These are phyloP conservation scores for Trypanosoma mega DNA, from an alignment of 208 protist genomes.

Conservation along the genomic window DNA sequence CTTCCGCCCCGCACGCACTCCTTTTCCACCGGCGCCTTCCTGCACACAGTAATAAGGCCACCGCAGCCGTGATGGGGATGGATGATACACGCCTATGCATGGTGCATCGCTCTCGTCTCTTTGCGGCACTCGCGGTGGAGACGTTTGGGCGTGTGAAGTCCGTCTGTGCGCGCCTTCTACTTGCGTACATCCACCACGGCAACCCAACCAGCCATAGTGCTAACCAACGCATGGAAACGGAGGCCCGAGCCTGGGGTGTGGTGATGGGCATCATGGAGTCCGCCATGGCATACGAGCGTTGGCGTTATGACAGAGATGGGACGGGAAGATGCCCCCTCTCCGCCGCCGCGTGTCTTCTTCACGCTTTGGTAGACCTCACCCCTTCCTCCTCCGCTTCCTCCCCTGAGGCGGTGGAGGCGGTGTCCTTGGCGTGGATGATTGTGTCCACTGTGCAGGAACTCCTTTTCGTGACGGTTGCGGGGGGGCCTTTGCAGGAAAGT, in stretches of 20 bases:
- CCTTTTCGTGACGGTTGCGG: conserved; percentile 20
- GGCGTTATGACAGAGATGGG: conserved; percentile 12
- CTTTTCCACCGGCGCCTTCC: no score
- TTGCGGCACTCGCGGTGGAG: conserved; percentile 32
- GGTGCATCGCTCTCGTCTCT: conserved; percentile 24
- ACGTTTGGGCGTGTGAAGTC: conserved; percentile 28
- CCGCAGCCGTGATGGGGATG: background rate
- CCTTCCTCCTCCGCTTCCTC: no score
- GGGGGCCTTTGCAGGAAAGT: conserved; percentile 21
- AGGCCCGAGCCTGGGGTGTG: conserved; percentile 40
- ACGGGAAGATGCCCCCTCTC: conserved; percentile 27
- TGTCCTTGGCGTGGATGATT: background rate
- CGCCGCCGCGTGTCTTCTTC: conserved; percentile 23
- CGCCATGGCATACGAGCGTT: conserved; percentile 29
- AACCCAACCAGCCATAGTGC: no score
- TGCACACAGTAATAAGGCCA: no score
- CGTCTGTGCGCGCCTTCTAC: conserved; percentile 21
- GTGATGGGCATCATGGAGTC: conserved; percentile 66
- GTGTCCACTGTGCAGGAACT: background rate
- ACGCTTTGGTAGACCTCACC: conserved; percentile 23
- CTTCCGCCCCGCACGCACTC: no score
- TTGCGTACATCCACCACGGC: conserved; percentile 34
- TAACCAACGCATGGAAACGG: background rate
- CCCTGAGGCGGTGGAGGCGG: background rate
- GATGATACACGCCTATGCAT: no score